Base-by-base conservation (phyloP, 2,329 filamentous ascomycete genomes). In the Lecanicillium sp. region DNA sequence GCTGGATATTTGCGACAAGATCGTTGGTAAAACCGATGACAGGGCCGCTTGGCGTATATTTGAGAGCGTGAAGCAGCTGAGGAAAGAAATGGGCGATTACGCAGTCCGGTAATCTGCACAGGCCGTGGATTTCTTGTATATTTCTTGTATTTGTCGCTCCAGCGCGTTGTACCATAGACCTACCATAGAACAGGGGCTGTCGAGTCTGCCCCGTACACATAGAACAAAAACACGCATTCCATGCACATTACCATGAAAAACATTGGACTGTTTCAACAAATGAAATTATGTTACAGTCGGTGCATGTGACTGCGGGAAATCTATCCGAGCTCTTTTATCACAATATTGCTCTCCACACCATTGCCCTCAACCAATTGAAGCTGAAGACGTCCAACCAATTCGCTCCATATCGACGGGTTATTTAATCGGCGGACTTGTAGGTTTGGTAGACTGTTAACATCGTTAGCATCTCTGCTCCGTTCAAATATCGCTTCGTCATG, bases 361-460 rank as follows among this genome's bases (percentile, higher is more conserved):
- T 39, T 29, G 30, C 21, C 12, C 30, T 45, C 30, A 3, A 15
- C 9, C 20, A 17, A 26, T 15, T 24, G 27, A 19, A 17, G 17
- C 27, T 21, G 9, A 9, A 29, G 35, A 17, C 14, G 11, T 29
- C 30, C 12, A 40, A 23, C 20, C 29, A 29, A 45, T 50, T 36
- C 12, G 20, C 19, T 7, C 24, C n/a, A 30, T n/a, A 21, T 19
- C 38, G 30, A 12, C 26, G 7, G 15, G 21, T 41, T 47, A 51
- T 56, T 68, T 66, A 69, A 50, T 61, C 57, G 52, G 60, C 58
- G 52, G 63, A 55, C 62, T 69, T 69, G 65, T 65, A 65, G 53
- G 64, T 67, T 58, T 70, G 67, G 69, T 70, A 80, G 60, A 70
- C 77, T 80, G 59, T 38, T 12, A 45, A 19, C 26, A 49, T 5